Conservation (phyloP, 2,329 filamentous ascomycete species). For the Stromatinia cepivora region DNA sequence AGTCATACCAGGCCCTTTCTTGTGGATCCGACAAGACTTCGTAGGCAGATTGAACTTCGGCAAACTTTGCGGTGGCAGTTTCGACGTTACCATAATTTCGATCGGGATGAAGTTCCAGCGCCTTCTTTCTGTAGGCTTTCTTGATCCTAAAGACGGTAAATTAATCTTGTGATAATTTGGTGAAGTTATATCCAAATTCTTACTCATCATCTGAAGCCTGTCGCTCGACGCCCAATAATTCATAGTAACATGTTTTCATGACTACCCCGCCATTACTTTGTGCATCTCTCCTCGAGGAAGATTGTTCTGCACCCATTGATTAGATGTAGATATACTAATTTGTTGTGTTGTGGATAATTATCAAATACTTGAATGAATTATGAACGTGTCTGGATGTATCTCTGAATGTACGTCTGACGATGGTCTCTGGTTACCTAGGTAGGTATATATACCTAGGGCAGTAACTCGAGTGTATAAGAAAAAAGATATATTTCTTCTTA, state of each 20-base stretch:
- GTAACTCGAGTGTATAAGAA: too few relatives aligned
- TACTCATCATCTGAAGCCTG: conserved; percentile 80
- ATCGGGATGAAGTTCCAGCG: conserved; percentile 91
- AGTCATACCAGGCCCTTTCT: conserved; percentile 97
- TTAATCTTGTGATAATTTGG: conserved; percentile 20
- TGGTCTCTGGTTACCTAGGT: too few relatives aligned
- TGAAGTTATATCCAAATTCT: conserved; percentile 27
- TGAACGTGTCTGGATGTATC: too few relatives aligned
- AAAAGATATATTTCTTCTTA: too few relatives aligned
- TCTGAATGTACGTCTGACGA: too few relatives aligned
- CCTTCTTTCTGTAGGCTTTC: conserved; percentile 86
- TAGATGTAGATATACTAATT: not conserved
- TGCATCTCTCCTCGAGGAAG: conserved; percentile 25
- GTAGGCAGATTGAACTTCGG: conserved; percentile 89
- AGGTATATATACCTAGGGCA: too few relatives aligned
- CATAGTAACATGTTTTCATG: conserved; percentile 78
- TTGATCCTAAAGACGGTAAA: conserved; percentile 64
- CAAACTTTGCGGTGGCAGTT: conserved; percentile 79
- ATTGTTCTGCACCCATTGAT: conserved; percentile 36
- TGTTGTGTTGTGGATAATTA: not conserved
- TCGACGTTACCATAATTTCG: conserved; percentile 87
- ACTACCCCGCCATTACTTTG: conserved; percentile 21
- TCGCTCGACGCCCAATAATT: conserved; percentile 72
- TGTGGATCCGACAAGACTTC: conserved; percentile 95
- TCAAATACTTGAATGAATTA: not conserved